A percentile compares a stretch with the other conserved stretches of the same genome.
Evolutionary conservation across 441 rosid genomes (phyloP).

Genomic region (Daphne laureola): DNA sequence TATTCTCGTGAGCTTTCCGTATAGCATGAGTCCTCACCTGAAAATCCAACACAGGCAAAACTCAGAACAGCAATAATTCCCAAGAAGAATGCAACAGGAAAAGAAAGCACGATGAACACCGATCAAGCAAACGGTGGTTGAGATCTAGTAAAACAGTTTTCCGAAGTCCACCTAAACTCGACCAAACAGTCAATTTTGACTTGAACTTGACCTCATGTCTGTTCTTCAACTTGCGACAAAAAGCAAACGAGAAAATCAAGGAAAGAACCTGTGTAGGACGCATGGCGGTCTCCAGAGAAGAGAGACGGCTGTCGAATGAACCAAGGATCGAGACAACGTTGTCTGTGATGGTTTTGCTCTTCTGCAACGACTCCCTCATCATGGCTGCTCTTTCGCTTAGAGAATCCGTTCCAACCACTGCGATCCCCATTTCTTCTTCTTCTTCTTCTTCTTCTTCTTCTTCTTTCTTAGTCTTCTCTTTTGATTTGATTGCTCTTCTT

Average conservation of each 20-base stretch:
- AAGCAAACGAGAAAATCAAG: constrained; percentile 6
- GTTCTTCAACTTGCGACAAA: neutral
- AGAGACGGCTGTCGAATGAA: constrained; percentile 95
- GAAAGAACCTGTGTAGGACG: constrained; percentile 84
- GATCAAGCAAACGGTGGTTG: constrained; percentile 5
- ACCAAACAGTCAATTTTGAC: neutral
- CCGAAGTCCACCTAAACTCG: constrained; percentile 6
- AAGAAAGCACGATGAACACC: constrained; percentile 6
- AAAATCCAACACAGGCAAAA: constrained; percentile 11
- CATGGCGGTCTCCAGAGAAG: constrained; percentile 96
- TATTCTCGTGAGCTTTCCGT: constrained; percentile 95
- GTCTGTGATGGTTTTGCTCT: constrained; percentile 84
- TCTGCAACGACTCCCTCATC: constrained; percentile 76
- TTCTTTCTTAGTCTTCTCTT: no score
- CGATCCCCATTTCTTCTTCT: constrained; percentile 30
- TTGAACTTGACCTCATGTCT: constrained; percentile 2
- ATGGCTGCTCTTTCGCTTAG: constrained; percentile 61
- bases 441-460: neutral
- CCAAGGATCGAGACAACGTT: constrained; percentile 84
- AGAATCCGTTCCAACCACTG: constrained; percentile 48
- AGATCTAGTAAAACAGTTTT: constrained; percentile 1
- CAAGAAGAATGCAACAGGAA: neutral
- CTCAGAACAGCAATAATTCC: constrained; percentile 5
- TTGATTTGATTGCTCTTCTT: neutral
- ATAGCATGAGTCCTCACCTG: constrained; percentile 91